Evolutionary conservation across 1,284 basidiomycete species (phyloP).

Genomic region (Prillingera fragicola): DNA sequence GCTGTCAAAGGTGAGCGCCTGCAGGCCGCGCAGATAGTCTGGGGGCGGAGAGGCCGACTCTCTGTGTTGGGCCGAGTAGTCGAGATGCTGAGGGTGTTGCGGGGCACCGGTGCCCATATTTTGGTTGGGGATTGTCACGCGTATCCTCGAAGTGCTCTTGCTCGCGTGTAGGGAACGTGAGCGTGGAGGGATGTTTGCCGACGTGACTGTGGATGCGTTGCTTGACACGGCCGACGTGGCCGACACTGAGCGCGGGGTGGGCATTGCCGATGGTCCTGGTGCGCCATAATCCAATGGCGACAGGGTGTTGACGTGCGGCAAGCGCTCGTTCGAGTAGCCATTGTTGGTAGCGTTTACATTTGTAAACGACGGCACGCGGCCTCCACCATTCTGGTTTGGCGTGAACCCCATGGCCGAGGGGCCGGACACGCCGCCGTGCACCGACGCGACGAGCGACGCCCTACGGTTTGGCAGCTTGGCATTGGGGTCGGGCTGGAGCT

Average conservation of each 20-base stretch:
- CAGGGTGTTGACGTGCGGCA: slow-evolving; percentile 6
- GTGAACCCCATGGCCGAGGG: too few relatives aligned
- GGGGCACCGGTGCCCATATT: slow-evolving; percentile 1
- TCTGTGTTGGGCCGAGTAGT: background rate
- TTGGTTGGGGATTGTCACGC: slow-evolving; percentile 12
- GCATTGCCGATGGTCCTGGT: background rate
- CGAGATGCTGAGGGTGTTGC: background rate
- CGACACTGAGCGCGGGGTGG: slow-evolving; percentile 6
- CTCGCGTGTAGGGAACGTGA: slow-evolving; percentile 11
- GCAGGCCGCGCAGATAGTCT: slow-evolving; percentile 25
- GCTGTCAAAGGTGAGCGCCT: slow-evolving; percentile 17
- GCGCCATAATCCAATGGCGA: background rate
- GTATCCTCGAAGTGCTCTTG: slow-evolving; percentile 6
- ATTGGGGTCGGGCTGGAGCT: too few relatives aligned
- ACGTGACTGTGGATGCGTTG: slow-evolving; percentile 1
- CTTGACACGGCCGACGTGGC: slow-evolving; percentile 5
- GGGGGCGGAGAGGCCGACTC: slow-evolving; percentile 16
- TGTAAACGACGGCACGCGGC: too few relatives aligned
- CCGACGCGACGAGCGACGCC: too few relatives aligned
- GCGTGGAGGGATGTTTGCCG: slow-evolving; percentile 8
- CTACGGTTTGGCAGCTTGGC: too few relatives aligned
- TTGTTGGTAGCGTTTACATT: too few relatives aligned
- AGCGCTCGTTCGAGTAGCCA: background rate
- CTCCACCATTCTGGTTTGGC: too few relatives aligned
- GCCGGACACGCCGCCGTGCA: too few relatives aligned